Evolutionary conservation across 2,329 filamentous ascomycete genomes (phyloP).

Genomic region (Colletotrichum simmondsii): DNA sequence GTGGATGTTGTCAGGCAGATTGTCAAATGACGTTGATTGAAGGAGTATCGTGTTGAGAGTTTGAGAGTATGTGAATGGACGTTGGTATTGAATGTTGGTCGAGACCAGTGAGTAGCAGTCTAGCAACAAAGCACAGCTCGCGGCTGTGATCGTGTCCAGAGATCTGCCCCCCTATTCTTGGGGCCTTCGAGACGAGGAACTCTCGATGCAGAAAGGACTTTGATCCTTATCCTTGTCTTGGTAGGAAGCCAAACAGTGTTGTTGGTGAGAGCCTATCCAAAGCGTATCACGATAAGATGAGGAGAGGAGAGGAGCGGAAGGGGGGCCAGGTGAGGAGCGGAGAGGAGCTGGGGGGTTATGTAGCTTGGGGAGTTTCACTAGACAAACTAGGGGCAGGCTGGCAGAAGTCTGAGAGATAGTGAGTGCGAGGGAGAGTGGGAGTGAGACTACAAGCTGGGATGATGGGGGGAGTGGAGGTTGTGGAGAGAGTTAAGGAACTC

Average conservation of each 20-base stretch:
- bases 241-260: constrained; percentile 24
- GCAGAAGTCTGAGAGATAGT: background rate
- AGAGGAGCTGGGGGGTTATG: constrained; percentile 31
- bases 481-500: constrained; percentile 15
- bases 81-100: constrained; percentile 19
- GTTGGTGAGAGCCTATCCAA: constrained; percentile 29
- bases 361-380: constrained; percentile 22
- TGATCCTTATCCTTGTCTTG: constrained; percentile 26
- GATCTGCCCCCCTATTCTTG: constrained; percentile 35
- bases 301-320: constrained; percentile 7
- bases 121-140: constrained; percentile 35
- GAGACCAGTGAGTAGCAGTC: constrained; percentile 34
- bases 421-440: constrained; percentile 17
- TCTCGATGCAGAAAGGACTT: constrained; percentile 29
- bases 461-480: constrained; percentile 14
- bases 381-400: background rate
- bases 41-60: background rate
- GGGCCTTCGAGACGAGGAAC: constrained; percentile 30
- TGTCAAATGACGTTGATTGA: constrained; percentile 11
- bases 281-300: constrained; percentile 15
- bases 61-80: background rate
- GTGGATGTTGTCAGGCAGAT: constrained; percentile 5
- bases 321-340: background rate
- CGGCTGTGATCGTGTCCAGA: constrained; percentile 34
- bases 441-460: constrained; percentile 25